Evolutionary conservation across 2,329 filamentous ascomycete genomes (phyloP), one percentile per base, ranked within the genome.

Genomic region (Fusarium lyarnte): DNA sequence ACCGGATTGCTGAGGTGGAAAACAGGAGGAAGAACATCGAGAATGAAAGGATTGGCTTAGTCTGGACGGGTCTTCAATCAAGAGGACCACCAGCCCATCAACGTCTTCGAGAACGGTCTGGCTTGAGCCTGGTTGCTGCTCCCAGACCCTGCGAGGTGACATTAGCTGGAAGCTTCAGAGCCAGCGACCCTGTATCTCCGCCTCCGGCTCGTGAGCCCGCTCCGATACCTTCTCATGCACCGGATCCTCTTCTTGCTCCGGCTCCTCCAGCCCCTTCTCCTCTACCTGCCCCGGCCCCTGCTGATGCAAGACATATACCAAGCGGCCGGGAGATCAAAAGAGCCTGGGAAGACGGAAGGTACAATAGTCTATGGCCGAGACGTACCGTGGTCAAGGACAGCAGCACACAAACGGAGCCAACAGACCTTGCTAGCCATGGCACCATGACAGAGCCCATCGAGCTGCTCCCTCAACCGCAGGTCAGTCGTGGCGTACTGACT

Each of bases 351-450:
- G 23, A 21, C 21, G 39, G 53, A n/a, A 21, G 21, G n/a, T 35
- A 47, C 39, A 27, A 5, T 5, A 17, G 5, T 23, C 23, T 36
- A 27, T 5, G 17, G 12, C 39, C 11, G 39, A 25, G 9, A 29
- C 8, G 27, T 38, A 25, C 19, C n/a, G 33, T 27, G 39, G 45
- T 47, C 7, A 42, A 62, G 54, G 23, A 53, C 27, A 10, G 19
- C 5, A 53, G 60, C 33, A 67, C 61, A 27, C 70, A 73, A 55
- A 58, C 49, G 21, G 57, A 65, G 16, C 51, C 39, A 14, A n/a
- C 14, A 43, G 67, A 45, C 29, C 17, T 66, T 33, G 33, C 23
- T 35, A 38, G n/a, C 25, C 29, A 23, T 36, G 33, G 12, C 33
- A 27, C 11, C 16, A 12, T 27, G 31, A 41, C n/a, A 13, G 51